Base-by-base conservation (phyloP, 1,139 yeast genomes). In the Sugiyamaella novakii region DNA sequence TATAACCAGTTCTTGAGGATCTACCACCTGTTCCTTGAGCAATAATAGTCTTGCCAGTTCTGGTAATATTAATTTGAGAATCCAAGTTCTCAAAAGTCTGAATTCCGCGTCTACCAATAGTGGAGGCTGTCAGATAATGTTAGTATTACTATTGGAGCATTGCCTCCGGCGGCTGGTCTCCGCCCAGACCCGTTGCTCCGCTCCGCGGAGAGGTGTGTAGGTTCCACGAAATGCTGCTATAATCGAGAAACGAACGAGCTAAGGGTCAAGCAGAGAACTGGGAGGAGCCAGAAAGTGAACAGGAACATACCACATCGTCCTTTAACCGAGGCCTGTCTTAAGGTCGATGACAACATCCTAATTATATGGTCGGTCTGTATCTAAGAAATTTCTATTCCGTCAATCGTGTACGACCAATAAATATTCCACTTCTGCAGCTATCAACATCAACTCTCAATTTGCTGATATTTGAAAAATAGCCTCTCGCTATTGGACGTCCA, bases 1-100 rank as follows among this genome's bases (percentile, higher is more conserved):
- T 86, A 71, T 82, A 86, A 1, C 96, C 96, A n/a, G 92, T 83
- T 73, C 95, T 78, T 31, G 95, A 87, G 7, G 95, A 84, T 55
- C 76, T 66, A 35, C 96, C 95, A 39, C 95, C 95, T 44, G 80
- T 71, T 53, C 96, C 96, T 34, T 76, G 75, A 18, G 86, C 69
- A 47, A 84, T 67, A 59, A 81, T 76, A 37, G 88, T 83, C 64
- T 87, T 86, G 31, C 96, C 96, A 50, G 77, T 74, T 58, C 81
- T 76, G 54, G 94, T 84, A 67, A 87, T 81, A 69, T 84, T 83
- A 62, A 87, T 73, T 66, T 87, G 95, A 49, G 78, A 72, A 51
- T 70, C 72, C 43, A 78, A 63, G 48, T 59, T 60, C 38, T 64
- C 69, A 48, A 67, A 58, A 21, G 72, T 64, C 57, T 70, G 70